These are phyloP conservation scores for Tylopilus vinaceipallidus DNA, from an alignment of 768 basidiomycete genomes.

Conservation along the genomic window DNA sequence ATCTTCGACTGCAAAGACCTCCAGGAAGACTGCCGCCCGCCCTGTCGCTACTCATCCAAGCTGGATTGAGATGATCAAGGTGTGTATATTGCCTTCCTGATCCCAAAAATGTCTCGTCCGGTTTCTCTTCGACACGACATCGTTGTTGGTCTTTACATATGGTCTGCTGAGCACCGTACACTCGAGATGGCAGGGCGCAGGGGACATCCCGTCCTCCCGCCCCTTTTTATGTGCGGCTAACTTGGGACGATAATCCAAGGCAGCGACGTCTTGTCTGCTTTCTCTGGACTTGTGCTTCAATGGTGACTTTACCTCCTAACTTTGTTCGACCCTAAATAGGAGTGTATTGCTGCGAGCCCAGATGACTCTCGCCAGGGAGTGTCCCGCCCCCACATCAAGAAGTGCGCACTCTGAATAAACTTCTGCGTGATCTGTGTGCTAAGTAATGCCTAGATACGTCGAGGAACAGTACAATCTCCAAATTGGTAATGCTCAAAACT, in stretches of 20 bases:
- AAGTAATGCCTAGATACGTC: slow-evolving; percentile 58
- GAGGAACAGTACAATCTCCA: slow-evolving; percentile 80
- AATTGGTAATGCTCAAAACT: slow-evolving; percentile 74
- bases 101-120: slow-evolving; percentile 13
- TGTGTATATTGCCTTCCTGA: slow-evolving; percentile 32
- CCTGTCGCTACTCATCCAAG: slow-evolving; percentile 39
- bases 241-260: slow-evolving; percentile 6
- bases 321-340: slow-evolving; percentile 45
- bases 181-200: slow-evolving; percentile 42
- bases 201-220: slow-evolving; percentile 25
- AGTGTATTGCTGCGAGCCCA: slow-evolving; percentile 71
- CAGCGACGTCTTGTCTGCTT: background rate
- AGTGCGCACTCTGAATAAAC: slow-evolving; percentile 47
- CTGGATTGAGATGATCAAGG: slow-evolving; percentile 86
- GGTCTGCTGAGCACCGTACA: slow-evolving; percentile 4
- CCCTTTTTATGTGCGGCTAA: slow-evolving; percentile 13
- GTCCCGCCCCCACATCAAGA: slow-evolving; percentile 91
- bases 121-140: slow-evolving; percentile 5
- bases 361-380: slow-evolving; percentile 83
- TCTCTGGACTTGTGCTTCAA: slow-evolving; percentile 9
- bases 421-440: slow-evolving; percentile 14
- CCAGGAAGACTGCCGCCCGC: slow-evolving; percentile 34
- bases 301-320: slow-evolving; percentile 20
- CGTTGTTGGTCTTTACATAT: slow-evolving; percentile 7
- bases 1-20: slow-evolving; percentile 42